phyloP scores from a whole-genome alignment of 768 basidiomycete genomes.

The Leucocoprinus sp. region DNA sequence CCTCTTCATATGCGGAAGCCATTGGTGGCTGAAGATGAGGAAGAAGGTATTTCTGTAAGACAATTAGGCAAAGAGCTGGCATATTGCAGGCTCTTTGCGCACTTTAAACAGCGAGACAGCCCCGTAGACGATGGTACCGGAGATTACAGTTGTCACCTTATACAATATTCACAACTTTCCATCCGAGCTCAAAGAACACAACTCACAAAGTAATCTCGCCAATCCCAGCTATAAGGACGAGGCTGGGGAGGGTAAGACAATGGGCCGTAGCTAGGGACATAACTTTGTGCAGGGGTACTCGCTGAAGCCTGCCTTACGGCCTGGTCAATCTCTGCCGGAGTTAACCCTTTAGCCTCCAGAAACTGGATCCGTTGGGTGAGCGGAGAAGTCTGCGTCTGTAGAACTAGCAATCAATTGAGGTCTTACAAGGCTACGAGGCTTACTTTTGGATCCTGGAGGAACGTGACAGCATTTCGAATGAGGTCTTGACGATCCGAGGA shows the following conservation, averaged over 20 bases:
- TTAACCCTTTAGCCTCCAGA: slow-evolving; percentile 91
- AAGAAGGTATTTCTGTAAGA: slow-evolving; percentile 74
- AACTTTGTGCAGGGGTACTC: slow-evolving; percentile 16
- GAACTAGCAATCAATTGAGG: background rate
- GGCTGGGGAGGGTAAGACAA: slow-evolving; percentile 20
- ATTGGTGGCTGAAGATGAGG: slow-evolving; percentile 89
- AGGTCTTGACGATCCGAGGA: slow-evolving; percentile 62
- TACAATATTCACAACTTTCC: slow-evolving; percentile 18
- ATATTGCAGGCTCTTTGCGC: slow-evolving; percentile 13
- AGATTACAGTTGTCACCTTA: slow-evolving; percentile 89
- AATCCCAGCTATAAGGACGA: slow-evolving; percentile 66
- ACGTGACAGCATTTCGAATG: slow-evolving; percentile 73
- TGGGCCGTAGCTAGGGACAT: slow-evolving; percentile 33
- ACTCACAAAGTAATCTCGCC: slow-evolving; percentile 93
- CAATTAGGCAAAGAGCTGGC: slow-evolving; percentile 5
- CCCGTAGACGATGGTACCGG: slow-evolving; percentile 78
- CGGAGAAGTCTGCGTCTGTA: slow-evolving; percentile 68
- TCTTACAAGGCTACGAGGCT: background rate
- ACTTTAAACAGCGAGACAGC: slow-evolving; percentile 76
- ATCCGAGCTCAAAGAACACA: slow-evolving; percentile 6
- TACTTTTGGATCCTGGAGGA: slow-evolving; percentile 82
- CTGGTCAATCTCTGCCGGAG: slow-evolving; percentile 73
- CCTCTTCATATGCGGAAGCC: slow-evolving; percentile 81
- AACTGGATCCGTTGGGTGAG: slow-evolving; percentile 85
- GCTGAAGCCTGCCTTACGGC: slow-evolving; percentile 61